These are phyloP conservation scores for Allium cepa DNA, from an alignment of 106 monocot species.

Conservation along the genomic window DNA sequence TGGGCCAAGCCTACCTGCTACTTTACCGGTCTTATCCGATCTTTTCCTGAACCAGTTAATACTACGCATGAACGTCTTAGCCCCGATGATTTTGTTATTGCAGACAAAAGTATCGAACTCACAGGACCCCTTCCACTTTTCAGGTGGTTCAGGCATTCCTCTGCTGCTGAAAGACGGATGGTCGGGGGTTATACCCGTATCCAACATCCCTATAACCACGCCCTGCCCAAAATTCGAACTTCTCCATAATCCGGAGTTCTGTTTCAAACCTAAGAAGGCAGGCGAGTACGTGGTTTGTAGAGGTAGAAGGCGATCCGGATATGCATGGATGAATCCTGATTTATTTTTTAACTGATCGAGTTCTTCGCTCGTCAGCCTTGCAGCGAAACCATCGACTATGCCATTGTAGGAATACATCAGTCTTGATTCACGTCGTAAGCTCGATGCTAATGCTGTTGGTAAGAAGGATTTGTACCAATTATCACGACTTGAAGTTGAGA, in stretches of 20 bases:
- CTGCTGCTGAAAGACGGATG: slow-evolving; percentile 3
- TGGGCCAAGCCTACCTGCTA: not conserved
- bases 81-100: slow-evolving; percentile 27
- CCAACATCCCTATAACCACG: slow-evolving; percentile 26
- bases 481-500: not conserved
- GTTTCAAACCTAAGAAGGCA: slow-evolving; percentile 15
- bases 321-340: slow-evolving; percentile 12
- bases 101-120: slow-evolving; percentile 8
- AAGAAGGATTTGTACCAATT: slow-evolving; percentile 1
- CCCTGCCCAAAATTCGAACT: slow-evolving; percentile 18
- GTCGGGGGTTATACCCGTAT: slow-evolving; percentile 11
- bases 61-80: not conserved
- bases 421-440: not conserved
- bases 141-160: slow-evolving; percentile 11
- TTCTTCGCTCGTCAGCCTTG: not conserved
- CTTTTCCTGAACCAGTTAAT: not conserved
- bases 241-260: slow-evolving; percentile 1
- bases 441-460: not conserved
- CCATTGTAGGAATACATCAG: slow-evolving; percentile 13
- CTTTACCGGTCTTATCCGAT: too few species aligned
- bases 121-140: slow-evolving; percentile 25
- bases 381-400: slow-evolving; percentile 1
- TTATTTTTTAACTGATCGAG: not conserved
- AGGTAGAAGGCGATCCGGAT: not conserved
- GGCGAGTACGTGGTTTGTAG: slow-evolving; percentile 16